phyloP scores from a whole-genome alignment of 257 asterid species.

The Nicotiana benthamiana region DNA sequence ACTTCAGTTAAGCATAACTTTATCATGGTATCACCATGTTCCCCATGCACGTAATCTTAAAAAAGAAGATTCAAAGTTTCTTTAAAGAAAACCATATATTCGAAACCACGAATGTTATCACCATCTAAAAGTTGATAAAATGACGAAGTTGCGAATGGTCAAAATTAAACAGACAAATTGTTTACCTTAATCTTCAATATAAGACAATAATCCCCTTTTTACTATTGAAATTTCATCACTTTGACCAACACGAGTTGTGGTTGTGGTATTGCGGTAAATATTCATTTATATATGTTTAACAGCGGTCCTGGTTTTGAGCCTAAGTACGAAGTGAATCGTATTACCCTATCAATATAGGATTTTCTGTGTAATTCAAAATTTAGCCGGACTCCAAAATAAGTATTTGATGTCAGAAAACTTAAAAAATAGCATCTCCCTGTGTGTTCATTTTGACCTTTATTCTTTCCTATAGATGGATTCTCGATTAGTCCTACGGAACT shows the following conservation, averaged over 20 bases:
- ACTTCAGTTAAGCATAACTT: conserved; percentile 4
- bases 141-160: not conserved
- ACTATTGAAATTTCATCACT: not conserved
- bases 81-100: not conserved
- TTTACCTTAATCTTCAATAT: not conserved
- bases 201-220: not conserved
- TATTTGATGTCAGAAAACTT: too few species aligned
- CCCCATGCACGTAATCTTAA: conserved; percentile 10
- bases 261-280: too few species aligned
- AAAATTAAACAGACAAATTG: not conserved
- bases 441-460: not conserved
- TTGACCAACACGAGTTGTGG: too few species aligned
- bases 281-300: too few species aligned
- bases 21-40: not conserved
- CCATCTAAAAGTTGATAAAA: not conserved
- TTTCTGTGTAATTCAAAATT: too few species aligned
- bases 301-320: fast-evolving
- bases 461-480: not conserved
- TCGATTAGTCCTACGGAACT: not conserved
- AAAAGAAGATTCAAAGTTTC: conserved; percentile 20
- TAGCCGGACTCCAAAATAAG: too few species aligned
- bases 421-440: not conserved
- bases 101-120: not conserved
- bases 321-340: too few species aligned
- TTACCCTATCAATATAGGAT: too few species aligned